Base-by-base conservation (phyloP, 176 grass and related monocot genomes). In the Oryza coarctata region DNA sequence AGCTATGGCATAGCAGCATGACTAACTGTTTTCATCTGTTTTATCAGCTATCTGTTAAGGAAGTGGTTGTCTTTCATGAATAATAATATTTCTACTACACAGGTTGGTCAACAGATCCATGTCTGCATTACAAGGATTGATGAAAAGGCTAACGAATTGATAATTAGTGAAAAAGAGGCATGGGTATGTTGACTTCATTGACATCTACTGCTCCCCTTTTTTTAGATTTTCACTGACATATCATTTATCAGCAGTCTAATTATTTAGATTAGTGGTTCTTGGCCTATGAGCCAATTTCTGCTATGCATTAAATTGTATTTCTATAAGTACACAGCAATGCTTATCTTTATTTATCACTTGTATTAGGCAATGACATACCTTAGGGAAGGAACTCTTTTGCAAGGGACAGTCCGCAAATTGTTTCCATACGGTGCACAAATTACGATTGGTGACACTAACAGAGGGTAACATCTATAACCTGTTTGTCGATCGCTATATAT, bases 111-210 rank as follows among this genome's bases (percentile, higher is more conserved):
- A 75, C 77, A 72, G 68, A 86, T 92, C 31, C 63, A 87, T 44
- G 81, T 93, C 23, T 89, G 86, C 71, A 92, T 97, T 85, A 92
- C 65, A 43, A 94, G 83, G 78, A 94, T 94, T 64, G 86, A 94
- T 86, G 88, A 94, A 87, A 79, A 20, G 47, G 89, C 25, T 39
- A 97, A 97, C 17, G 90, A 94, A 80, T 69, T 97, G 65, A 81
- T 97, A 87, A 91, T 97, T 79, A 97, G 92, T 80, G 90, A 97
- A 92, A 92, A 90, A 82, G 74, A 85, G 43, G 95, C 92, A 23
- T 97, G 95, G 90, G 95, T 92, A 71, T 82, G 95, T 87, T 89
- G 9, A 68, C 77, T 82, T 73, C 30, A 74, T 69, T 69, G 63
- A 36, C n/a, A 52, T 63, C 9, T 41, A 33, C 9, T 78, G 22